Conservation (phyloP, 2,329 filamentous ascomycete genomes). For the Fusarium tuaranense region DNA sequence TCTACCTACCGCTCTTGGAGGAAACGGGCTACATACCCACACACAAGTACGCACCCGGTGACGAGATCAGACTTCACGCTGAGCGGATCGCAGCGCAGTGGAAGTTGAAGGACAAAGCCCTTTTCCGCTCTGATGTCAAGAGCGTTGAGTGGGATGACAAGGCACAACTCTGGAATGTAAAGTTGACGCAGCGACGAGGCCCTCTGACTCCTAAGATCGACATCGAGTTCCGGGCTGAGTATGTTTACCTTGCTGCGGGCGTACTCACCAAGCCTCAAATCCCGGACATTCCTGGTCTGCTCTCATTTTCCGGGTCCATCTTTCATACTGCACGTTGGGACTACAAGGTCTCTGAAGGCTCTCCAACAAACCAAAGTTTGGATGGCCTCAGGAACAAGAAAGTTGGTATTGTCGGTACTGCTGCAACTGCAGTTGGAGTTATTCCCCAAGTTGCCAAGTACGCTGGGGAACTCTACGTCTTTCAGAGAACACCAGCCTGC, state of each 20-base stretch:
- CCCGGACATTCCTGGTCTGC: constrained; percentile 2
- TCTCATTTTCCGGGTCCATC: neutral
- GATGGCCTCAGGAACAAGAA: neutral
- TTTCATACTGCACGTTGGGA: constrained; percentile 8
- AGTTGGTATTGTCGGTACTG: constrained; percentile 4
- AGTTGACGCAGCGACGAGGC: neutral
- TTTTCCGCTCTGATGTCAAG: constrained; percentile 5
- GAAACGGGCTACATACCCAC: constrained; percentile 2
- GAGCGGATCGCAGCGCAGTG: neutral
- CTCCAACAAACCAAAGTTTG: neutral
- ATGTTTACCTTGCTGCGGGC: constrained; percentile 1
- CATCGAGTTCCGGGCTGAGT: neutral
- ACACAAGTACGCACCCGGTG: neutral
- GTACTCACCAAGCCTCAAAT: neutral
- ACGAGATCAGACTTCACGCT: constrained; percentile 1
- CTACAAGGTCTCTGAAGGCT: constrained; percentile 2
- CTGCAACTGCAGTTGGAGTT: neutral
- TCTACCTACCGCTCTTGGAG: constrained; percentile 15
- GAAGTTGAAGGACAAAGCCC: neutral
- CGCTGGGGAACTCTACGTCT: constrained; percentile 11
- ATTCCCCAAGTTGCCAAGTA: constrained; percentile 8
- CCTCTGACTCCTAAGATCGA: neutral
- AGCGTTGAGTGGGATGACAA: constrained; percentile 3
- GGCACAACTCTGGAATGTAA: neutral
- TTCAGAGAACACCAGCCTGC: constrained; percentile 9